Percentiles rank a stretch among this genome's conserved stretches.
Evolutionary conservation across 768 basidiomycete species (phyloP).

Genomic region (Hemileccinum rubropunctum): DNA sequence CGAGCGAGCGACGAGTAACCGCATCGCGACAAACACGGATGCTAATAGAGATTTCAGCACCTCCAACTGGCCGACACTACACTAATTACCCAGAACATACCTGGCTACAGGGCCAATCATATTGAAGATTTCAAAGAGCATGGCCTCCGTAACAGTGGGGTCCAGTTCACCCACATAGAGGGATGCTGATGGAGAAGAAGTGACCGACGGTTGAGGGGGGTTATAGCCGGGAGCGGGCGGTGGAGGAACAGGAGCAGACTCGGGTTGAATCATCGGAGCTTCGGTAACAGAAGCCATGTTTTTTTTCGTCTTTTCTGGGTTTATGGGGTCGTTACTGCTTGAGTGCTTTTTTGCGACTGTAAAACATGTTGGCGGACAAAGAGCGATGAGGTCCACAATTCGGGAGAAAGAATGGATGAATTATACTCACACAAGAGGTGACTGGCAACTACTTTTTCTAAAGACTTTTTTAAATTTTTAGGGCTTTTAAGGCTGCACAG

Average conservation of each 20-base stretch:
- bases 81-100: constrained; percentile 41
- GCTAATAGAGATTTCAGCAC: constrained; percentile 38
- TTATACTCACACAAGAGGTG: constrained; percentile 61
- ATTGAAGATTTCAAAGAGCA: constrained; percentile 99
- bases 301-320: constrained; percentile 40
- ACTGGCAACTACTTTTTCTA: constrained; percentile 74
- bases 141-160: constrained; percentile 96
- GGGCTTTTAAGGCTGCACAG: constrained; percentile 55
- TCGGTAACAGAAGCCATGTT: constrained; percentile 62
- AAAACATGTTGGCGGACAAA: constrained; percentile 11
- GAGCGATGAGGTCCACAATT: constrained; percentile 14
- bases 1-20: constrained; percentile 98
- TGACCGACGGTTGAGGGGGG: constrained; percentile 46
- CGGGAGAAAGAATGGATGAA: constrained; percentile 12
- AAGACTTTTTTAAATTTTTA: constrained; percentile 61
- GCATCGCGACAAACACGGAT: constrained; percentile 99
- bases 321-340: constrained; percentile 90
- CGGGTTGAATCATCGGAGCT: constrained; percentile 49
- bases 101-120: constrained; percentile 99
- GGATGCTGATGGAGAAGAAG: constrained; percentile 80
- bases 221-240: constrained; percentile 54
- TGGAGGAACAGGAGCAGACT: constrained; percentile 44
- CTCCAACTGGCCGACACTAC: neutral
- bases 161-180: constrained; percentile 99
- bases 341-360: constrained; percentile 75